A percentile compares a stretch with the other conserved stretches of the same genome.
Conservation (phyloP, 306 rosid genomes). For the Trichosanthes truncata region DNA sequence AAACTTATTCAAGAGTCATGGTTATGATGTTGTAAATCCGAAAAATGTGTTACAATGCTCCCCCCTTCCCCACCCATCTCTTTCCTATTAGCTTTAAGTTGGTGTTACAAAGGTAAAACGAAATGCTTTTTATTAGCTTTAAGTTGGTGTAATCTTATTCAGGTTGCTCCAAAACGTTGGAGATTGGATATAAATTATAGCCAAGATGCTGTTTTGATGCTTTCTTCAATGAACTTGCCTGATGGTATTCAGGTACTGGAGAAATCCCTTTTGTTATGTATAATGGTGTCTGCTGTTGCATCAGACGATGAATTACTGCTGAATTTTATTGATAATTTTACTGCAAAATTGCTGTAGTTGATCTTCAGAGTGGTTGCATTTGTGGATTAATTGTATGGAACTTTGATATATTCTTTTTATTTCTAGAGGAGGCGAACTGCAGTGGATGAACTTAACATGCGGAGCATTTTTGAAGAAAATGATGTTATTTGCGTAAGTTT, state of each 20-base stretch:
- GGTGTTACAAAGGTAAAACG: too few relatives aligned
- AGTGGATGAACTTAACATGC: conserved; percentile 87
- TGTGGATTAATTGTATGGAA: background rate
- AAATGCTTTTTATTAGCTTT: too few relatives aligned
- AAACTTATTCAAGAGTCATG: background rate
- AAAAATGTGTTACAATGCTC: background rate
- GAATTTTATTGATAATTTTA: background rate
- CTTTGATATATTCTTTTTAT: background rate
- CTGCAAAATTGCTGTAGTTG: background rate
- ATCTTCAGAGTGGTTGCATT: background rate
- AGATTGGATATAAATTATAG: conserved; percentile 72
- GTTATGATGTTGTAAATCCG: background rate
- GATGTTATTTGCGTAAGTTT: conserved; percentile 81
- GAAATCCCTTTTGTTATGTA: background rate
- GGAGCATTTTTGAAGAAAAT: conserved; percentile 70
- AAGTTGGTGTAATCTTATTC: background rate
- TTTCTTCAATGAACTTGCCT: conserved; percentile 89
- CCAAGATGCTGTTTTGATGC: conserved; percentile 83
- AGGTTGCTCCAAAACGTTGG: conserved; percentile 95
- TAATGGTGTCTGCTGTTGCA: background rate
- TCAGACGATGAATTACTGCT: background rate
- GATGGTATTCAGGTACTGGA: conserved; percentile 84
- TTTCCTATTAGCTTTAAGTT: too few relatives aligned
- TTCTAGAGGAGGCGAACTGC: conserved; percentile 85
- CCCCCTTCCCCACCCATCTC: background rate